Percentiles rank a stretch among this genome's conserved stretches.
phyloP scores from a whole-genome alignment of 352 stramenopile species.

The Phytopythium chamaehyphon region DNA sequence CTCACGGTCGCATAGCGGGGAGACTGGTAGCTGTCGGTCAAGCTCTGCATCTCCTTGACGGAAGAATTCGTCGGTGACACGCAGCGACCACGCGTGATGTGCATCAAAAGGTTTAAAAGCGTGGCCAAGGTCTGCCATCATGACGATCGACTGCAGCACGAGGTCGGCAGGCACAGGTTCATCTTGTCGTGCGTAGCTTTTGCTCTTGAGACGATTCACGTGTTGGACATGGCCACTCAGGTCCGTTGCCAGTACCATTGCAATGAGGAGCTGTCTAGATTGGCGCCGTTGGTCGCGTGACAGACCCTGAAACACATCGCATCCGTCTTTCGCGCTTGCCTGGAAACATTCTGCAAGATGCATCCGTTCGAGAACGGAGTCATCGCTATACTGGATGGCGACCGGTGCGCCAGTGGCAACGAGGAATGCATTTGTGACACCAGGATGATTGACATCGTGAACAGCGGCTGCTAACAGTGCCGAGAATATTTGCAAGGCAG shows the following conservation, averaged over 20 bases:
- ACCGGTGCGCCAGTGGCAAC: slow-evolving; percentile 78
- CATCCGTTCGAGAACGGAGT: slow-evolving; percentile 88
- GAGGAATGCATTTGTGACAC: slow-evolving; percentile 91
- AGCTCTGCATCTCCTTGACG: slow-evolving; percentile 57
- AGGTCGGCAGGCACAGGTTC: slow-evolving; percentile 40
- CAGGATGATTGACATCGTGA: slow-evolving; percentile 92
- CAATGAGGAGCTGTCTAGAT: slow-evolving; percentile 70
- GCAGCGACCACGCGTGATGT: slow-evolving; percentile 57
- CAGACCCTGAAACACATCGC: slow-evolving; percentile 68
- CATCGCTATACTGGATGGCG: slow-evolving; percentile 92
- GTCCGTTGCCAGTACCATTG: slow-evolving; percentile 82
- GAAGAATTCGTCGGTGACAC: slow-evolving; percentile 67
- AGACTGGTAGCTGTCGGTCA: slow-evolving; percentile 50
- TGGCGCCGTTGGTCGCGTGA: slow-evolving; percentile 39
- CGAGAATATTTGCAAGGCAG: slow-evolving; percentile 58
- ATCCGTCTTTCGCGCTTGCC: slow-evolving; percentile 55
- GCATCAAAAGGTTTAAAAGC: slow-evolving; percentile 57
- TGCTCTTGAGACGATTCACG: slow-evolving; percentile 75
- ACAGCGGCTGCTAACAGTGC: slow-evolving; percentile 86
- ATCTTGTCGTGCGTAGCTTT: slow-evolving; percentile 43
- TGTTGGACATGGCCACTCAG: slow-evolving; percentile 72
- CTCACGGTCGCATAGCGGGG: slow-evolving; percentile 66
- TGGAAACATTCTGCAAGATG: slow-evolving; percentile 71
- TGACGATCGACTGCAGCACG: slow-evolving; percentile 63
- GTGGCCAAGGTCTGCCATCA: slow-evolving; percentile 74